A percentile compares a stretch with the other conserved stretches of the same genome.
Evolutionary conservation across 2,329 filamentous ascomycete genomes (phyloP).

Genomic region (Triangularia setosa): DNA sequence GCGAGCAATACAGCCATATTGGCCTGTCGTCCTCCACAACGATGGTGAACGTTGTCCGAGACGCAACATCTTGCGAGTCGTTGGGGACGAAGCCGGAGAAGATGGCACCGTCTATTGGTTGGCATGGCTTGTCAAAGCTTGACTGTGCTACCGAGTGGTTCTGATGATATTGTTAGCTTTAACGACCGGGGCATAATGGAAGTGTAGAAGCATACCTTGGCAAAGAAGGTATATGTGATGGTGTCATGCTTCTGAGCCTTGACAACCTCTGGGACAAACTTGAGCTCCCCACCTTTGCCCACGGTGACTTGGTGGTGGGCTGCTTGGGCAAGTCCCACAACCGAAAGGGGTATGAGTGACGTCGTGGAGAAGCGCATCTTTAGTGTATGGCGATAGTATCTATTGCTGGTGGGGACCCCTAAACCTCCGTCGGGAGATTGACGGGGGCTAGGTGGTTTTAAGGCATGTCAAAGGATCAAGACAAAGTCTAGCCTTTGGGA

Average conservation of each 20-base stretch:
- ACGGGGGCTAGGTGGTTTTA: background rate
- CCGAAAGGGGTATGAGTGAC: constrained; percentile 26
- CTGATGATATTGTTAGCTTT: constrained; percentile 15
- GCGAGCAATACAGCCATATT: constrained; percentile 47
- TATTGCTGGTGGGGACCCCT: background rate
- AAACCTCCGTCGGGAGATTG: background rate
- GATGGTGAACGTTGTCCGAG: constrained; percentile 41
- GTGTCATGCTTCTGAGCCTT: constrained; percentile 36
- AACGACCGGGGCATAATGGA: background rate
- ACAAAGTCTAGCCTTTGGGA: background rate
- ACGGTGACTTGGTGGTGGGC: constrained; percentile 36
- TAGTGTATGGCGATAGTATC: background rate
- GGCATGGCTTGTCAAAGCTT: constrained; percentile 38
- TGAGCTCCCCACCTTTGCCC: constrained; percentile 34
- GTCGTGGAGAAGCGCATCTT: constrained; percentile 31
- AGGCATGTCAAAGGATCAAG: background rate
- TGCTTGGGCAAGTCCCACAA: constrained; percentile 28
- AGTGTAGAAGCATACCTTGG: constrained; percentile 28
- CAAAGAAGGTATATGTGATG: constrained; percentile 40
- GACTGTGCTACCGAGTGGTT: constrained; percentile 42
- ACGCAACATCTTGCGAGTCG: constrained; percentile 28
- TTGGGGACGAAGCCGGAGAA: constrained; percentile 42
- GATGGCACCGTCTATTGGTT: constrained; percentile 35
- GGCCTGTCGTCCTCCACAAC: constrained; percentile 41
- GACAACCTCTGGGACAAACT: constrained; percentile 37